A percentile compares a stretch with the other conserved stretches of the same genome.
Evolutionary conservation across 148 eudicot species (phyloP).

Genomic region (Nyssa sinensis): DNA sequence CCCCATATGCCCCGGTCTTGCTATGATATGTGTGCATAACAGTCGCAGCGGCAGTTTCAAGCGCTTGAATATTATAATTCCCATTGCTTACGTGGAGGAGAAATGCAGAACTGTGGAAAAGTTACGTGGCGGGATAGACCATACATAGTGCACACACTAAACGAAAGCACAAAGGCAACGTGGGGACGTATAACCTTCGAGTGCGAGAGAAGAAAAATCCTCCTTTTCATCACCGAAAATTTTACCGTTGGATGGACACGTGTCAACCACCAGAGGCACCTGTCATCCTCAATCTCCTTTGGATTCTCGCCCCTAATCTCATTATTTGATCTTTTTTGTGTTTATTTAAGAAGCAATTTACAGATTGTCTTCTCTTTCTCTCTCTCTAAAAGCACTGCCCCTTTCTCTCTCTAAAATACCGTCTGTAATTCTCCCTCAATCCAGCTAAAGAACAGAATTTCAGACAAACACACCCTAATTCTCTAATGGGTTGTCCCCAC

Average conservation of each 20-base stretch:
- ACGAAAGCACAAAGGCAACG: too few relatives aligned
- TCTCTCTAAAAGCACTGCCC: not conserved
- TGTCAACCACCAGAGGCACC: slow-evolving; percentile 36
- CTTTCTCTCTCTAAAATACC: slow-evolving; percentile 9
- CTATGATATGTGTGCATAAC: too few relatives aligned
- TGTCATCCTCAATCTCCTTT: slow-evolving; percentile 29
- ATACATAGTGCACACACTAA: too few relatives aligned
- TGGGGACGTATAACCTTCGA: too few relatives aligned
- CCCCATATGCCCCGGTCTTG: too few relatives aligned
- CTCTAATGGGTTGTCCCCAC: slow-evolving; percentile 10
- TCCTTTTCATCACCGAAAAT: slow-evolving; percentile 20
- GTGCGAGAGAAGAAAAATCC: too few relatives aligned
- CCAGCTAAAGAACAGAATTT: not conserved
- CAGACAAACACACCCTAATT: not conserved
- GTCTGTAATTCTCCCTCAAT: not conserved
- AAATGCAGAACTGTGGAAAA: too few relatives aligned
- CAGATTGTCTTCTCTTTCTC: not conserved
- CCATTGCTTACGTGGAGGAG: too few relatives aligned
- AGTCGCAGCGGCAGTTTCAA: too few relatives aligned
- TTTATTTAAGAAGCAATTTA: not conserved
- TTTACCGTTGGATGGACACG: slow-evolving; percentile 53
- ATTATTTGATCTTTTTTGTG: not conserved
- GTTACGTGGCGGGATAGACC: too few relatives aligned
- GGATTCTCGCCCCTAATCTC: slow-evolving; percentile 27
- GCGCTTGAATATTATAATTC: too few relatives aligned